Conservation (phyloP, 2,329 filamentous ascomycete genomes). For the Alternaria ventricosa region DNA sequence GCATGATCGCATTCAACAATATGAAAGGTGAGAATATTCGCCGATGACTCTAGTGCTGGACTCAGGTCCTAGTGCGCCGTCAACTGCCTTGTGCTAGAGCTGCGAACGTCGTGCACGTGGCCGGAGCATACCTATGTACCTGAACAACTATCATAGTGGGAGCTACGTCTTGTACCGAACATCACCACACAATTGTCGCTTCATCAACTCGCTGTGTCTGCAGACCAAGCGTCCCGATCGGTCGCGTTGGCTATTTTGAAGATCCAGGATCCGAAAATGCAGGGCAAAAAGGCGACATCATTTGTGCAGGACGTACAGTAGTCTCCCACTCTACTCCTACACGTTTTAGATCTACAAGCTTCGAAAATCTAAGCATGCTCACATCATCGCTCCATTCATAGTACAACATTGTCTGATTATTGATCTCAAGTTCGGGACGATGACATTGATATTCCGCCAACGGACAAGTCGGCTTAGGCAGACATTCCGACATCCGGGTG, state of each 20-base stretch:
- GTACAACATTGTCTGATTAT: neutral
- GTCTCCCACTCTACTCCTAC: neutral
- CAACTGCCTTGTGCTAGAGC: neutral
- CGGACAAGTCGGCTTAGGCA: neutral
- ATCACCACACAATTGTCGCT: neutral
- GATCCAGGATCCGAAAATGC: neutral
- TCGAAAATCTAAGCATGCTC: neutral
- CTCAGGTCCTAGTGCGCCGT: neutral
- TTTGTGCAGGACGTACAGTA: conserved; percentile 3
- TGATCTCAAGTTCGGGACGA: neutral
- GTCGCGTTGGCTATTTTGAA: neutral
- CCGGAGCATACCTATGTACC: neutral
- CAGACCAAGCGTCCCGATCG: conserved; percentile 5
- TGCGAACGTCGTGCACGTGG: conserved; percentile 6
- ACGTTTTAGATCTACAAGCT: neutral
- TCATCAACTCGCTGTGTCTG: neutral
- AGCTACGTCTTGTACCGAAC: neutral
- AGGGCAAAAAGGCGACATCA: neutral
- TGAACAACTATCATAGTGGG: neutral
- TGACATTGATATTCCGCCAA: neutral
- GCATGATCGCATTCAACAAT: neutral
- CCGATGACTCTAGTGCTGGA: neutral
- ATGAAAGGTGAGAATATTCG: neutral
- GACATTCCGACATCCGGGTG: neutral
- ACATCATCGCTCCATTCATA: neutral